These are phyloP conservation scores for Erucastrum elatum DNA, from an alignment of 345 rosid species.

Conservation along the genomic window DNA sequence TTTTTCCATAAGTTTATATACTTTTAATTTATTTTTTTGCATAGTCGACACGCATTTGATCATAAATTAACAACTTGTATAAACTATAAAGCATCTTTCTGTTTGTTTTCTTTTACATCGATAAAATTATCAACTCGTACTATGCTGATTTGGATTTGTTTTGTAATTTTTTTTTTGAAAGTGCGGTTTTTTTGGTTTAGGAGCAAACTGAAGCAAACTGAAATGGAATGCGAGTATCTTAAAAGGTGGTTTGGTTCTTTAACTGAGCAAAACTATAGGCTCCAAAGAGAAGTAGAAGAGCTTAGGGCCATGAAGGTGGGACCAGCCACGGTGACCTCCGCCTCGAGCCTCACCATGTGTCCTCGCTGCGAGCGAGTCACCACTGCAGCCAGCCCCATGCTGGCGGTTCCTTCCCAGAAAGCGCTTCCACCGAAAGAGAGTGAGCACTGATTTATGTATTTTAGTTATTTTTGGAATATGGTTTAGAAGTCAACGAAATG, in stretches of 20 bases:
- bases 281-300: constrained; percentile 91
- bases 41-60: constrained; percentile 22
- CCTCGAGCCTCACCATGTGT: constrained; percentile 88
- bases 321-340: constrained; percentile 55
- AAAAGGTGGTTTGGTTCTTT: constrained; percentile 92
- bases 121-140: background rate
- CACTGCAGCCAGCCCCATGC: constrained; percentile 41
- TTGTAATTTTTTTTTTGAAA: no score
- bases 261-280: constrained; percentile 88
- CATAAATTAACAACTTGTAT: background rate
- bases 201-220: constrained; percentile 97
- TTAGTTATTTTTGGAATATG: constrained; percentile 13
- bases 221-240: constrained; percentile 88
- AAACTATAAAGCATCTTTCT: background rate
- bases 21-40: background rate
- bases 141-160: background rate
- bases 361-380: constrained; percentile 90
- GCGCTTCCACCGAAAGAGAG: constrained; percentile 16
- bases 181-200: constrained; percentile 37
- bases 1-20: background rate
- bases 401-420: constrained; percentile 19
- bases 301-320: constrained; percentile 80
- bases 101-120: background rate
- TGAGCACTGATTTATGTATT: constrained; percentile 13
- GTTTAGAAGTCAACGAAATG: constrained; percentile 7